Percentiles rank a stretch among this genome's conserved stretches.
These are phyloP conservation scores for Paraleonurus japonicus DNA, from an alignment of 257 asterid species.

Conservation along the genomic window DNA sequence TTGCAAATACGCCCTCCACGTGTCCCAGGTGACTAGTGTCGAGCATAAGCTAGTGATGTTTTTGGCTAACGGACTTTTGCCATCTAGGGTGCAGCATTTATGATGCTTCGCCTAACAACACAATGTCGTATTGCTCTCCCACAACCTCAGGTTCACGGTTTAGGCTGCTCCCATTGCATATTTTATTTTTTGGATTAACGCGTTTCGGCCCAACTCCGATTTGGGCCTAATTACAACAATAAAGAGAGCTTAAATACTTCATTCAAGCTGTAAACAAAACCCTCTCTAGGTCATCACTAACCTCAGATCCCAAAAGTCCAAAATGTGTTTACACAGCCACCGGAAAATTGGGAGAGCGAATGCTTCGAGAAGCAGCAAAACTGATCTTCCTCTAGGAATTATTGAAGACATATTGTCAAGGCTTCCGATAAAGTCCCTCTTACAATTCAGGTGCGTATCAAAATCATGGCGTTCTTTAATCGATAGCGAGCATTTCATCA, in stretches of 20 bases:
- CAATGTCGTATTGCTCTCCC: neutral
- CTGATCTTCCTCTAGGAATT: neutral
- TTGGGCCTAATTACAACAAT: neutral
- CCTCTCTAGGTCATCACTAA: neutral
- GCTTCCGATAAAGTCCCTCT: neutral
- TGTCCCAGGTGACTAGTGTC: neutral
- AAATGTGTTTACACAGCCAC: neutral
- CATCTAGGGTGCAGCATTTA: neutral
- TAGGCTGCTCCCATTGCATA: neutral
- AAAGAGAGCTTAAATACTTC: neutral
- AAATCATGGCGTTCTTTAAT: slow-evolving; percentile 37
- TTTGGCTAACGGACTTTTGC: neutral
- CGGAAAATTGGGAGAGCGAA: neutral
- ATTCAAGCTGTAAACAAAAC: neutral
- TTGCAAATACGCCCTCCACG: neutral
- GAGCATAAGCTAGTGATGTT: neutral
- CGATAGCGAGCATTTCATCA: neutral
- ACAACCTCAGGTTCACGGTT: neutral
- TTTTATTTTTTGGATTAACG: neutral
- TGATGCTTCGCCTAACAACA: neutral
- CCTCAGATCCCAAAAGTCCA: neutral
- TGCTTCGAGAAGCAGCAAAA: neutral
- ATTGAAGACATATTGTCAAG: neutral
- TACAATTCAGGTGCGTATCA: slow-evolving; percentile 33
- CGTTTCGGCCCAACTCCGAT: neutral